Evolutionary conservation across 441 rosid species (phyloP).

Genomic region (Pelargonium citronellum): DNA sequence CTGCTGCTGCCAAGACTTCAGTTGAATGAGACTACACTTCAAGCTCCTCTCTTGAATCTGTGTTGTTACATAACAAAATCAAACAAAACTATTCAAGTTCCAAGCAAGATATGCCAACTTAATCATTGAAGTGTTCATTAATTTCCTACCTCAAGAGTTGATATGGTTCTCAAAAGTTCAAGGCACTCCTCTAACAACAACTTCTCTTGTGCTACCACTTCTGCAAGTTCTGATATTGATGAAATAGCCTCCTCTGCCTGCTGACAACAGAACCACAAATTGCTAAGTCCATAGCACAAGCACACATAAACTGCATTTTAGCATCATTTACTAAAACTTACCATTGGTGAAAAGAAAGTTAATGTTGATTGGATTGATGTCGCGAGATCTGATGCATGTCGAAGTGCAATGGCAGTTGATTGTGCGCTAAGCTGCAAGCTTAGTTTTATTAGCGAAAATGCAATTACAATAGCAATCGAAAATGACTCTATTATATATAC

Average conservation of each 20-base stretch:
- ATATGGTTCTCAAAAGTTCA: not conserved
- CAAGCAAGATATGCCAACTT: no score
- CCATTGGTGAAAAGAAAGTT: not conserved
- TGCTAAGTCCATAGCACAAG: no score
- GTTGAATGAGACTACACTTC: not conserved
- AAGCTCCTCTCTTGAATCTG: constrained; percentile 6
- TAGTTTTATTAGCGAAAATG: not conserved
- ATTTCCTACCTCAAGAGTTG: not conserved
- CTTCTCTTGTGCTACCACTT: constrained; percentile 5
- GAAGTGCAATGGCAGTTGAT: not conserved
- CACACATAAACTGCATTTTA: no score
- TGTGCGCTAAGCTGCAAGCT: not conserved
- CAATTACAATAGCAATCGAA: not conserved
- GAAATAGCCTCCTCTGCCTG: not conserved
- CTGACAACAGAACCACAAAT: not conserved
- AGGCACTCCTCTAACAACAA: not conserved
- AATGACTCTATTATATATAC: not conserved
- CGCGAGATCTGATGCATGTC: constrained; percentile 4
- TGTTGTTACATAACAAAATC: not conserved
- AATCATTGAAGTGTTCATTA: not conserved
- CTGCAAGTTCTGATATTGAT: not conserved
- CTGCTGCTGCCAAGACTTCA: not conserved
- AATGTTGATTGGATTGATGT: not conserved
- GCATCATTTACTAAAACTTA: not conserved
- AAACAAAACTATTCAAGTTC: not conserved